Evolutionary conservation across 768 basidiomycete species (phyloP), one percentile per base, ranked within the genome.

Genomic region (Amanita pseudoporphyria): DNA sequence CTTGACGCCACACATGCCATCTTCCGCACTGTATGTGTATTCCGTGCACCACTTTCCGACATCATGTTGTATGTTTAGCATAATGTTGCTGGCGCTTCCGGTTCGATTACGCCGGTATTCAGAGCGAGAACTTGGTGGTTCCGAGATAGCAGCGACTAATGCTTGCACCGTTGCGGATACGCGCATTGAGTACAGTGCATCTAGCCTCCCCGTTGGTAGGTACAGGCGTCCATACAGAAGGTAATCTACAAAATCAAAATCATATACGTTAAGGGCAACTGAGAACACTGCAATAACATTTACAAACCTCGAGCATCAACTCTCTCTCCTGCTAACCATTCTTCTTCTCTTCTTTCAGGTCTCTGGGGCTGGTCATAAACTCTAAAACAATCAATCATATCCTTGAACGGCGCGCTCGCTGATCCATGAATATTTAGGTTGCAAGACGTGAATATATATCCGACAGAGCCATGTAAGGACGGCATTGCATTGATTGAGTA

Each of bases 401-500:
- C 82, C 62, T 91, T 90, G 71, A 97, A 84, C 13, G 77, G 77
- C 37, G 89, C 83, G 54, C 78, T 75, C 3, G 78, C 76, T 12
- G 85, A 88, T 31, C 70, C 74, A 57, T 79, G 78, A 51, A 88
- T 72, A 56, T 84, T 73, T 45, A 96, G 69, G 53, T 87, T 78
- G 59, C 87, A 91, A 7, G 91, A 91, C 1, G 87, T 88, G 62
- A 94, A 95, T 51, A 96, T 87, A 60, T 96, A 97, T 40, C 89
- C 89, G 35, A 97, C 74, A 1, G 90, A 91, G 21, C 95, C 95
- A 55, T 91, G 89, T 55, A 97, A 72, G 6, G 90, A 89, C 1
- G 93, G 92, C 70, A 97, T 78, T 9, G 92, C 90, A 51, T 88
- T 92, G 75, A 96, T 87, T 5, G 89, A 82, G 64, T 94, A 93